phyloP scores from a whole-genome alignment of 345 rosid species.

The Raphanus raphanistrum region DNA sequence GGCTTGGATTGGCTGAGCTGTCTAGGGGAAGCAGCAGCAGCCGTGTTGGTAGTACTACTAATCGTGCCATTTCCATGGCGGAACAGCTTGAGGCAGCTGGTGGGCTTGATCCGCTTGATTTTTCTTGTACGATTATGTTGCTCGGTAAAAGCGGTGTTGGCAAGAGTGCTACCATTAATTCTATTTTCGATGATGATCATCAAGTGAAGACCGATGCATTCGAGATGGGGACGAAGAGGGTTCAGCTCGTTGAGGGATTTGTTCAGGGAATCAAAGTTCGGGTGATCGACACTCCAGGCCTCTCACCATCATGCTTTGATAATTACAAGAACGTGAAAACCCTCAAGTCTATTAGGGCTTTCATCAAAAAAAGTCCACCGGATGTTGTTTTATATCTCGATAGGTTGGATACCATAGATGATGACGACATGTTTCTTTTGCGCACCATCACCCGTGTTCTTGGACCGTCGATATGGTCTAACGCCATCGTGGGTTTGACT shows the following conservation, averaged over 20 bases:
- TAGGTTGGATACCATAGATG: constrained; percentile 87
- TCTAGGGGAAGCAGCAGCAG: constrained; percentile 94
- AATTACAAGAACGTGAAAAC: constrained; percentile 87
- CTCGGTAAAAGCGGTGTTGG: constrained; percentile 97
- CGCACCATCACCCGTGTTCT: constrained; percentile 86
- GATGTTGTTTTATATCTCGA: constrained; percentile 96
- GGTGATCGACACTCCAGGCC: constrained; percentile 95
- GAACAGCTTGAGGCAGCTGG: constrained; percentile 97
- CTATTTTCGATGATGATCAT: constrained; percentile 94
- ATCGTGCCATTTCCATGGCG: constrained; percentile 97
- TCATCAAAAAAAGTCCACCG: constrained; percentile 86
- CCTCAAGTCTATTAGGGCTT: constrained; percentile 71
- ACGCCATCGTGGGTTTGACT: constrained; percentile 96
- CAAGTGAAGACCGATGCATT: constrained; percentile 75
- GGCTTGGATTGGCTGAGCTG: constrained; percentile 96
- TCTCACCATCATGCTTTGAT: constrained; percentile 87
- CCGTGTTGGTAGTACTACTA: constrained; percentile 93
- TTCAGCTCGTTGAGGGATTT: constrained; percentile 87
- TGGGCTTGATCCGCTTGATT: constrained; percentile 74
- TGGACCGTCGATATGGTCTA: constrained; percentile 96
- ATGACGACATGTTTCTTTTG: constrained; percentile 94
- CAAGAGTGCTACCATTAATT: constrained; percentile 95
- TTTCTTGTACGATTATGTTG: constrained; percentile 97
- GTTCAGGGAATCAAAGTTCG: constrained; percentile 95
- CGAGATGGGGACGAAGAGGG: constrained; percentile 81